Conservation (phyloP, 495 filamentous ascomycete genomes). For the Neurospora discreta region DNA sequence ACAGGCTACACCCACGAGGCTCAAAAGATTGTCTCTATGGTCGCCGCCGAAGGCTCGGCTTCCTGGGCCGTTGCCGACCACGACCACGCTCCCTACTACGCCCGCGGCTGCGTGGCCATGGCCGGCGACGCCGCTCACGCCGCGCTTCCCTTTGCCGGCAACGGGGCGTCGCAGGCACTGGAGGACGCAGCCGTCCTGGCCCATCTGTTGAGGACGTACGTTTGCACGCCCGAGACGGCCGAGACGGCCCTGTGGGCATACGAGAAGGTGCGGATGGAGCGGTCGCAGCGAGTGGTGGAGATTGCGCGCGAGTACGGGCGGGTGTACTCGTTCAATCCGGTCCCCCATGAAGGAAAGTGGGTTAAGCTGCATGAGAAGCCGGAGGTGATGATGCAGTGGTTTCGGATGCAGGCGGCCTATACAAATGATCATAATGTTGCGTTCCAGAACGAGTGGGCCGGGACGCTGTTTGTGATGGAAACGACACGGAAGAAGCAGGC, state of each 20-base stretch:
- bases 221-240: constrained; percentile 4
- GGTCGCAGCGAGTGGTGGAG: constrained; percentile 23
- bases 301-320: constrained; percentile 22
- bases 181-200: constrained; percentile 44
- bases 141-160: constrained; percentile 44
- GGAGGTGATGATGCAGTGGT: constrained; percentile 17
- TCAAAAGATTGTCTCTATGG: constrained; percentile 21
- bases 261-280: constrained; percentile 13
- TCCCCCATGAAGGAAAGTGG: constrained; percentile 5
- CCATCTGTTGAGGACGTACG: constrained; percentile 16
- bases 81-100: constrained; percentile 39
- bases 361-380: constrained; percentile 24
- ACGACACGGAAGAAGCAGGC: not conserved
- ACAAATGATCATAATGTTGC: constrained; percentile 24
- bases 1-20: constrained; percentile 24
- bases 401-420: constrained; percentile 15
- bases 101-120: constrained; percentile 35
- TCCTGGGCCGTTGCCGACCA: constrained; percentile 34
- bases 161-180: constrained; percentile 50
- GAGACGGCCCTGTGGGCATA: constrained; percentile 19
- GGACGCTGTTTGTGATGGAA: not conserved
- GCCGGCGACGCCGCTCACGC: constrained; percentile 52
- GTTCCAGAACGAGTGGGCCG: constrained; percentile 20
- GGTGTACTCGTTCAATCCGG: constrained; percentile 19
- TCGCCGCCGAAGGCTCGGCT: constrained; percentile 21